A percentile compares a stretch with the other conserved stretches of the same genome.
Evolutionary conservation across 345 rosid species (phyloP).

Genomic region (Erodium maritimum): DNA sequence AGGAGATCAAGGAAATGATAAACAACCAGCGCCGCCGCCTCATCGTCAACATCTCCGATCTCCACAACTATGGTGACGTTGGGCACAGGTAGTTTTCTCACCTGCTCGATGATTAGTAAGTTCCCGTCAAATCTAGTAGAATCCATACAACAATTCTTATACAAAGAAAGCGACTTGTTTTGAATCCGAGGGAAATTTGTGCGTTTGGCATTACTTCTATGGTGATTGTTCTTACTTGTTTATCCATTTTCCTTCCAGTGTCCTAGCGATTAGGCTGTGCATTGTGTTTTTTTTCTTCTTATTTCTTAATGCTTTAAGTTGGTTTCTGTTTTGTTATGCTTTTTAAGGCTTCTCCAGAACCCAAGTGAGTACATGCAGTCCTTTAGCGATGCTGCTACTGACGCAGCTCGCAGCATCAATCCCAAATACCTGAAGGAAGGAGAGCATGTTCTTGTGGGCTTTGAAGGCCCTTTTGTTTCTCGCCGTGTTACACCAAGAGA

Average conservation of each 20-base stretch:
- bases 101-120: neutral
- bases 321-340: neutral
- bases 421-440: conserved; percentile 78
- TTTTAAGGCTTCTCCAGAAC: conserved; percentile 54
- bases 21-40: conserved; percentile 88
- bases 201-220: no score
- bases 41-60: conserved; percentile 81
- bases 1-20: conserved; percentile 73
- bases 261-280: no score
- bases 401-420: conserved; percentile 54
- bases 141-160: no score
- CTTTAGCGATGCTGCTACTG: conserved; percentile 86
- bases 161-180: no score
- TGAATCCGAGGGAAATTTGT: no score
- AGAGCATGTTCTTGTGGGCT: conserved; percentile 70
- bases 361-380: conserved; percentile 88
- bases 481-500: conserved; percentile 89
- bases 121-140: no score
- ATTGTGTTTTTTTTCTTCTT: neutral
- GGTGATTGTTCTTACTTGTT: no score
- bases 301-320: neutral
- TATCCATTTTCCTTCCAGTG: no score
- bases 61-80: conserved; percentile 54
- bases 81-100: conserved; percentile 41
- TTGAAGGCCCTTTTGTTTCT: conserved; percentile 94